These are phyloP conservation scores for Jacaranda copaia DNA, from an alignment of 257 asterid species.

Conservation along the genomic window DNA sequence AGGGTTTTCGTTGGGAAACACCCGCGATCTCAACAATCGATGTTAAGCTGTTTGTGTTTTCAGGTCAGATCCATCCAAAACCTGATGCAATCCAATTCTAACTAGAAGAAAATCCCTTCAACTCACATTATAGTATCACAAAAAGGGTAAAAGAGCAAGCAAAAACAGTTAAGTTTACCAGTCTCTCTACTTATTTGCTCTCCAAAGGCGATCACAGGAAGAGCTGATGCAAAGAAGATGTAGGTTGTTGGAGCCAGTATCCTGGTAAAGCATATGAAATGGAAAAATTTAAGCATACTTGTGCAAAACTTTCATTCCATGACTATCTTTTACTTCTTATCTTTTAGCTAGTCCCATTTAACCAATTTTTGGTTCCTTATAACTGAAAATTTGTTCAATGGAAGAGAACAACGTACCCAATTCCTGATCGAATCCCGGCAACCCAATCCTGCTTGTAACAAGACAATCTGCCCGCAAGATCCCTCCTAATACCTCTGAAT, in stretches of 20 bases:
- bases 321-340: too few species aligned
- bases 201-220: conserved; percentile 75
- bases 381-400: not conserved
- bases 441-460: conserved; percentile 67
- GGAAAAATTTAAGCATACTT: not conserved
- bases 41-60: too few species aligned
- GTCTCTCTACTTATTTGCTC: conserved; percentile 67
- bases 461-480: conserved; percentile 47
- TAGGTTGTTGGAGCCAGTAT: conserved; percentile 69
- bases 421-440: conserved; percentile 48
- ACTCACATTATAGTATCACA: too few species aligned
- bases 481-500: conserved; percentile 51
- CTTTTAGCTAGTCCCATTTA: too few species aligned
- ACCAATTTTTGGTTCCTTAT: not conserved
- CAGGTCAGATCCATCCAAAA: too few species aligned
- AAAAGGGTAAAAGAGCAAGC: not conserved
- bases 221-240: conserved; percentile 69
- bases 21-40: too few species aligned
- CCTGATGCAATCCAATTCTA: too few species aligned
- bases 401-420: conserved; percentile 33
- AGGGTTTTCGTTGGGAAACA: too few species aligned
- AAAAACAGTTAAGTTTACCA: conserved; percentile 35
- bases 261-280: conserved; percentile 32
- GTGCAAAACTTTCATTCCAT: not conserved
- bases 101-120: not conserved